Conservation (phyloP, 495 filamentous ascomycete genomes). For the Aspergillus egyptiacus region DNA sequence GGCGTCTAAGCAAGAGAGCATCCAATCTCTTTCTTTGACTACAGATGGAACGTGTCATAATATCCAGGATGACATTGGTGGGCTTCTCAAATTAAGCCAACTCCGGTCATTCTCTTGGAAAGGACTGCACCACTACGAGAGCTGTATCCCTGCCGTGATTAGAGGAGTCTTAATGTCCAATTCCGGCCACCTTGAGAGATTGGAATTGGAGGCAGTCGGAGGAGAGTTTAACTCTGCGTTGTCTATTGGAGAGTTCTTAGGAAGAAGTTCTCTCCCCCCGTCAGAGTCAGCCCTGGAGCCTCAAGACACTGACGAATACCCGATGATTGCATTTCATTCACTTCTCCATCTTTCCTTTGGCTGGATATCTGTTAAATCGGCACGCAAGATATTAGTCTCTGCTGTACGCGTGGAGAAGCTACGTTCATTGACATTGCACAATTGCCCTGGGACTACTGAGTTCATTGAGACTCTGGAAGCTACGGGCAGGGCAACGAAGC, state of each 20-base stretch:
- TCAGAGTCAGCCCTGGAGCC: background rate
- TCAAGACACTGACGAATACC: background rate
- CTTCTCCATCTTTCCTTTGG: background rate
- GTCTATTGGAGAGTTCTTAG: too few species aligned
- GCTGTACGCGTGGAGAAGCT: background rate
- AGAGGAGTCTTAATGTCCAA: background rate
- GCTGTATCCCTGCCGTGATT: background rate
- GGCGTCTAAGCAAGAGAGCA: background rate
- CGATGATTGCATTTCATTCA: background rate
- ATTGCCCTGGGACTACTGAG: background rate
- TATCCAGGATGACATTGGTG: background rate
- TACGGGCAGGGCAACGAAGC: too few species aligned
- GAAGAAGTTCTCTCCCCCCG: too few species aligned
- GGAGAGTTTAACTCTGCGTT: too few species aligned
- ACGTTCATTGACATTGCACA: background rate
- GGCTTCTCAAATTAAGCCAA: background rate
- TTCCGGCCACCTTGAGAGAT: background rate
- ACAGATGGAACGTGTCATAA: background rate
- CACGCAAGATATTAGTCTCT: background rate
- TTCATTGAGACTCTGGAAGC: too few species aligned
- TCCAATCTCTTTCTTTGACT: background rate
- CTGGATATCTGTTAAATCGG: background rate
- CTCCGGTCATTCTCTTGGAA: background rate
- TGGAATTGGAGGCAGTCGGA: background rate
- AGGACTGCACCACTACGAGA: background rate